These are phyloP conservation scores for Epichloe brachyelytri DNA, from an alignment of 2,329 filamentous ascomycete genomes.

Conservation along the genomic window DNA sequence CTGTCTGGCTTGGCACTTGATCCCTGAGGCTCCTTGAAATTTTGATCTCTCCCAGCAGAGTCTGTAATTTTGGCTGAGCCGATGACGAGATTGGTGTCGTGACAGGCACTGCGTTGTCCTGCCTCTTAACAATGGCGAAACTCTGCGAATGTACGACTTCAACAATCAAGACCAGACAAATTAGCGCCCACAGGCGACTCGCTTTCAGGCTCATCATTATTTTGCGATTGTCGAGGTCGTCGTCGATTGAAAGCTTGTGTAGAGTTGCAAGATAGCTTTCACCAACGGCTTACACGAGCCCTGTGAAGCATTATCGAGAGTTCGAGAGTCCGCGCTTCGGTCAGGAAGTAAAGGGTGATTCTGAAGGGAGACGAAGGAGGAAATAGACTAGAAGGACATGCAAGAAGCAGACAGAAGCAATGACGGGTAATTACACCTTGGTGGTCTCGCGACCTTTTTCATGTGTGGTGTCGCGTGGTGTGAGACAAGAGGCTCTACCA, in stretches of 20 bases:
- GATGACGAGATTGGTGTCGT: conserved; percentile 1
- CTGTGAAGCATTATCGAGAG: conserved; percentile 10
- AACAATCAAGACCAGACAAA: conserved; percentile 26
- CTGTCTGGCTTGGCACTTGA: neutral
- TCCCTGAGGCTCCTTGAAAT: neutral
- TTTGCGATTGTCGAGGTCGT: conserved; percentile 1
- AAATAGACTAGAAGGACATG: neutral
- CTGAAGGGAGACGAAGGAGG: neutral
- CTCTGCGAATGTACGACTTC: conserved; percentile 24
- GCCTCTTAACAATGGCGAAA: conserved; percentile 19
- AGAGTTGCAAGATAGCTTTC: conserved; percentile 9
- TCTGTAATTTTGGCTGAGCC: neutral
- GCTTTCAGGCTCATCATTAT: conserved; percentile 22
- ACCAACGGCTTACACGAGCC: conserved; percentile 7
- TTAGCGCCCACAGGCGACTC: conserved; percentile 22
- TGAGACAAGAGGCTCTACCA: neutral
- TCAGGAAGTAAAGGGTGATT: neutral
- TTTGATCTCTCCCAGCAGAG: neutral
- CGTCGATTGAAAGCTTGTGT: conserved; percentile 2
- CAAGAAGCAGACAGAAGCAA: neutral
- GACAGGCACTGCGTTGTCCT: conserved; percentile 14
- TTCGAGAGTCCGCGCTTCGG: neutral
- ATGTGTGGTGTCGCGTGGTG: neutral
- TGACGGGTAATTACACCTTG: neutral
- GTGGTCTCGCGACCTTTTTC: neutral